phyloP scores from a whole-genome alignment of 257 asterid genomes.

The Salvia rosmarinus region DNA sequence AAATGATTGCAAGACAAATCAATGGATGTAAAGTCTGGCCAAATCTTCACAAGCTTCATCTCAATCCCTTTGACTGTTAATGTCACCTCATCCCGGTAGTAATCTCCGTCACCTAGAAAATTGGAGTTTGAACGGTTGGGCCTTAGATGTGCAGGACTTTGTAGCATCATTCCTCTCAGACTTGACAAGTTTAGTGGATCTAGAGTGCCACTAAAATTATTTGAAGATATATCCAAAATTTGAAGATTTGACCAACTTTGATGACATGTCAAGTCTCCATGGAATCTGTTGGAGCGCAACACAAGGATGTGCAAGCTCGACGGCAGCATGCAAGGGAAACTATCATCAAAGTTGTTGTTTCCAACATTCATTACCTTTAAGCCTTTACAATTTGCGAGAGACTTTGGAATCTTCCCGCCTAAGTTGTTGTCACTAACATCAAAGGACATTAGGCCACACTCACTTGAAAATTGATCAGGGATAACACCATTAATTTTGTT shows the following conservation, averaged over 20 bases:
- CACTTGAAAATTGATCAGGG: background rate
- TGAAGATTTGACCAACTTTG: background rate
- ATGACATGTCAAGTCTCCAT: background rate
- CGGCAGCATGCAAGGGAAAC: background rate
- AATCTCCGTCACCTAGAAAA: background rate
- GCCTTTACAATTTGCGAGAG: background rate
- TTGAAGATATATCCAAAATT: background rate
- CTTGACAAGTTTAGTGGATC: background rate
- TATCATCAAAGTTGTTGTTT: background rate
- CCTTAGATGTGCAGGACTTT: background rate
- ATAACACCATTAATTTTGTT: background rate
- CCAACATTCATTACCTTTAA: background rate
- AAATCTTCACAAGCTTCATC: too few species aligned
- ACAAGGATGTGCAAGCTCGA: background rate
- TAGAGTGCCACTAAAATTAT: background rate
- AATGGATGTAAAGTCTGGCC: too few species aligned
- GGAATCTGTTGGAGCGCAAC: background rate
- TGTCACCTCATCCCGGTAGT: slow-evolving; percentile 8
- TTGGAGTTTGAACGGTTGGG: background rate
- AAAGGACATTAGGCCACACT: background rate
- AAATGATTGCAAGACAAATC: too few species aligned
- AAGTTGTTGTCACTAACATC: background rate
- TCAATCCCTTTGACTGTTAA: too few species aligned
- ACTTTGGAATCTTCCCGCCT: background rate
- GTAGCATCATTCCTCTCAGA: background rate